Conservation (phyloP, 495 filamentous ascomycete species). For the Podospora bellae-mahoneyi region DNA sequence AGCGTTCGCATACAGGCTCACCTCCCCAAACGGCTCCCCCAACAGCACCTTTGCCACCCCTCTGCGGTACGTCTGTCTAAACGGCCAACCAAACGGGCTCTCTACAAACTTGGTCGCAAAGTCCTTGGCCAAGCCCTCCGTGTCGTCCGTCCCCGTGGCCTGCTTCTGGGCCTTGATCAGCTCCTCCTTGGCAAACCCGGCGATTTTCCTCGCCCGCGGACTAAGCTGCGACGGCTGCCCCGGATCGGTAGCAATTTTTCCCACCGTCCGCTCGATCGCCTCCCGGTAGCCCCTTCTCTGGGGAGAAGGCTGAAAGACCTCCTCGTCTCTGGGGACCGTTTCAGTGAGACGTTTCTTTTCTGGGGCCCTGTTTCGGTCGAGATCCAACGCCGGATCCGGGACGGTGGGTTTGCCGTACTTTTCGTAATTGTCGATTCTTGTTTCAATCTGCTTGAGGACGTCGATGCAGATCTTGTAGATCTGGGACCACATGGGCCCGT, state of each 20-base stretch:
- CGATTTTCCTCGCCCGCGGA: conserved; percentile 39
- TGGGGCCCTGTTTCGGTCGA: background rate
- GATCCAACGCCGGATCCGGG: conserved; percentile 23
- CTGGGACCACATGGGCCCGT: conserved; percentile 76
- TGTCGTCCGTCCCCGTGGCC: conserved; percentile 38
- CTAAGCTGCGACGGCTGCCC: conserved; percentile 51
- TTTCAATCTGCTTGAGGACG: conserved; percentile 61
- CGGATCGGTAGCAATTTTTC: conserved; percentile 54
- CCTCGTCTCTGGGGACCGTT: conserved; percentile 51
- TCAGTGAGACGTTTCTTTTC: conserved; percentile 35
- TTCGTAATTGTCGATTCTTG: conserved; percentile 58
- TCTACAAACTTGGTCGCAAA: conserved; percentile 38
- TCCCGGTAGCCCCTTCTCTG: conserved; percentile 46
- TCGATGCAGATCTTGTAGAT: conserved; percentile 63
- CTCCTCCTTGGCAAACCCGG: conserved; percentile 35
- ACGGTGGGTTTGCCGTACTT: conserved; percentile 51
- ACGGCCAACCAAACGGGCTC: conserved; percentile 61
- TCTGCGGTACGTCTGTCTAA: conserved; percentile 66
- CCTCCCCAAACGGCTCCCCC: conserved; percentile 63
- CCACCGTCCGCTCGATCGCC: conserved; percentile 52
- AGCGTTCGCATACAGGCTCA: conserved; percentile 65
- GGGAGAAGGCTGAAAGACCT: conserved; percentile 54
- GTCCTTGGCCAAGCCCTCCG: conserved; percentile 37
- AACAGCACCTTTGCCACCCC: conserved; percentile 60
- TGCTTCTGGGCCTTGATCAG: conserved; percentile 47